Evolutionary conservation across 805 yeast species (phyloP).

Genomic region (Kazachstania viticola): DNA sequence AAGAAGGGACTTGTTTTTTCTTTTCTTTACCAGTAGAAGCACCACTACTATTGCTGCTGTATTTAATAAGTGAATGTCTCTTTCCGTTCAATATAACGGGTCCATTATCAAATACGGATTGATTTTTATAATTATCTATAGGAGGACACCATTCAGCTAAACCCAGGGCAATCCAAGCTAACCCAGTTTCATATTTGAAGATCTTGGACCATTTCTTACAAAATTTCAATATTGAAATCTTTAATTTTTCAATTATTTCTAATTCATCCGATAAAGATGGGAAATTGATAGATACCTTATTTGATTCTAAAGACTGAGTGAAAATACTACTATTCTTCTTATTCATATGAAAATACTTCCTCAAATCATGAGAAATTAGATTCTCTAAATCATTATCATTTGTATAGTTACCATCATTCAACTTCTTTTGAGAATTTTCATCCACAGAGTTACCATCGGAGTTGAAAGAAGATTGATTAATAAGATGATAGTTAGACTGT

Average conservation of each 20-base stretch:
- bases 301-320: neutral
- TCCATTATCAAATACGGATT: neutral
- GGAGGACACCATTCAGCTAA: conserved; percentile 78
- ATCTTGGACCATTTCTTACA: conserved; percentile 67
- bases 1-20: neutral
- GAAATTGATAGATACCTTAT: neutral
- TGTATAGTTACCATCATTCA: neutral
- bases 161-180: conserved; percentile 81
- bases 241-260: conserved; percentile 43
- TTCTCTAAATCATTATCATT: conserved; percentile 4
- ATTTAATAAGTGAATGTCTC: conserved; percentile 9
- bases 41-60: neutral
- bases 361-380: conserved; percentile 45
- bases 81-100: conserved; percentile 19
- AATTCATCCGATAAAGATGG: conserved; percentile 1
- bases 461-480: conserved; percentile 1
- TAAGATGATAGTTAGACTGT: conserved; percentile 7
- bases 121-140: conserved; percentile 35
- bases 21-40: neutral
- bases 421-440: neutral
- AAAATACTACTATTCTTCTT: neutral
- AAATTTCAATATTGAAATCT: conserved; percentile 51
- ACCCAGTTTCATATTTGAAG: conserved; percentile 67
- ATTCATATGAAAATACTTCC: conserved; percentile 37
- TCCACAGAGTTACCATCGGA: conserved; percentile 1